Percentiles rank a stretch among this genome's conserved stretches.
Conservation (phyloP, 192 early-diverging fungal genomes). For the Irineochytrium annulatum region DNA sequence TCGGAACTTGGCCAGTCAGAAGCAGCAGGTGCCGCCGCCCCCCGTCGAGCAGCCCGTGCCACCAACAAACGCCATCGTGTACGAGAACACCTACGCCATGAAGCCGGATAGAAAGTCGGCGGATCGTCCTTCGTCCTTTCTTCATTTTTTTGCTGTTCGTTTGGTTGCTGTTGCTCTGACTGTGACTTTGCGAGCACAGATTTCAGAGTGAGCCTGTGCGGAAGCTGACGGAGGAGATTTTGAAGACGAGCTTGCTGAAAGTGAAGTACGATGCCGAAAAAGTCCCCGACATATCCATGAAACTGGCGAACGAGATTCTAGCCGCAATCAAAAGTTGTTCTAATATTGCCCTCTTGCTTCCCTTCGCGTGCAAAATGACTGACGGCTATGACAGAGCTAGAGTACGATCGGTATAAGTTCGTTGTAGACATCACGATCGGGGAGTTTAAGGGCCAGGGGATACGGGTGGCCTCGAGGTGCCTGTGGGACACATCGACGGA, state of each 20-base stretch:
- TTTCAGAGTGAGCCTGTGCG: conserved; percentile 38
- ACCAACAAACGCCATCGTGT: conserved; percentile 43
- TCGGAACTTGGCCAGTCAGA: no score
- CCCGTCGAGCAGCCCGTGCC: no score
- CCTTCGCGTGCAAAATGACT: background rate
- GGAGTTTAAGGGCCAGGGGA: conserved; percentile 60
- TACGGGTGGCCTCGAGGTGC: conserved; percentile 45
- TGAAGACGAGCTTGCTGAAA: conserved; percentile 41
- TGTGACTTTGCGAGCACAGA: conserved; percentile 18
- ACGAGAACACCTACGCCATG: conserved; percentile 56
- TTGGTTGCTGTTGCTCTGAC: no score
- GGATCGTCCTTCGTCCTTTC: background rate
- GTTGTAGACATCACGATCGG: conserved; percentile 54
- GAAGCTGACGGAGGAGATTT: conserved; percentile 34
- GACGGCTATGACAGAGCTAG: conserved; percentile 45
- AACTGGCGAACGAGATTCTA: conserved; percentile 54
- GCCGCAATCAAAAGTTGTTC: conserved; percentile 47
- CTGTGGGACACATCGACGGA: conserved; percentile 56
- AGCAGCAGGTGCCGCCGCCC: no score
- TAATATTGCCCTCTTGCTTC: background rate
- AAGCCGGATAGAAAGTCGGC: conserved; percentile 52
- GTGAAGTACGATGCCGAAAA: conserved; percentile 51
- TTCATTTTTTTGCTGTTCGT: conserved; percentile 2
- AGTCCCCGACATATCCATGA: conserved; percentile 36
- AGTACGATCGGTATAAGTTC: conserved; percentile 53